phyloP scores from a whole-genome alignment of 2,329 filamentous ascomycete species.

The Spiromastix sp. region DNA sequence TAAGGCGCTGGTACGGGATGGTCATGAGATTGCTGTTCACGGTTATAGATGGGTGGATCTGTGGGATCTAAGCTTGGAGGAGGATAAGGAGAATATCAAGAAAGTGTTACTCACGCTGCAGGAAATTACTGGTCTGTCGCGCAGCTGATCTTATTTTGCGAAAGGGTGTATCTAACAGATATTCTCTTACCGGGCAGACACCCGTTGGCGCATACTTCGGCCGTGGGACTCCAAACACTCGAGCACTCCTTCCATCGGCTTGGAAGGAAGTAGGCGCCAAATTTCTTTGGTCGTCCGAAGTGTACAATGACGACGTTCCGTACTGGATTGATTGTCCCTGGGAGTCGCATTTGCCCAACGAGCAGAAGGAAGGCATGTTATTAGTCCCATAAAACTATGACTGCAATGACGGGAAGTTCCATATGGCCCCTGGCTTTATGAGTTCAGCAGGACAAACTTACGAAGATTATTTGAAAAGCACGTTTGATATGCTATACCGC shows the following conservation, averaged over 20 bases:
- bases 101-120: not conserved
- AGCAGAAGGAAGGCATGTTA: constrained; percentile 34
- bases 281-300: constrained; percentile 41
- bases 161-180: no score
- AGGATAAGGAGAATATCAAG: constrained; percentile 8
- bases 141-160: no score
- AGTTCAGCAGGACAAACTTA: constrained; percentile 26
- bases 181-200: no score
- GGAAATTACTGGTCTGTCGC: not conserved
- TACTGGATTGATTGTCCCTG: constrained; percentile 46
- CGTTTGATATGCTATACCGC: constrained; percentile 45
- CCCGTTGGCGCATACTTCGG: constrained; percentile 44
- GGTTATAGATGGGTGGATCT: constrained; percentile 45
- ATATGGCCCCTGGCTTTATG: constrained; percentile 35
- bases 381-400: constrained; percentile 49
- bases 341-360: constrained; percentile 29
- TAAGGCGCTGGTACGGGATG: constrained; percentile 37
- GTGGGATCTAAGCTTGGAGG: constrained; percentile 35
- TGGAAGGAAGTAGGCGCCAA: constrained; percentile 44
- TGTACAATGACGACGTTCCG: constrained; percentile 45
- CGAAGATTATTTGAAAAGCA: constrained; percentile 33
- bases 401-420: constrained; percentile 45
- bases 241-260: constrained; percentile 37
- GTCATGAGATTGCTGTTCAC: constrained; percentile 42
- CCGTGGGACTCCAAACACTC: constrained; percentile 33